Percentiles rank a stretch among this genome's conserved stretches.
phyloP scores from a whole-genome alignment of 345 rosid species.

The Corymbia maculata region DNA sequence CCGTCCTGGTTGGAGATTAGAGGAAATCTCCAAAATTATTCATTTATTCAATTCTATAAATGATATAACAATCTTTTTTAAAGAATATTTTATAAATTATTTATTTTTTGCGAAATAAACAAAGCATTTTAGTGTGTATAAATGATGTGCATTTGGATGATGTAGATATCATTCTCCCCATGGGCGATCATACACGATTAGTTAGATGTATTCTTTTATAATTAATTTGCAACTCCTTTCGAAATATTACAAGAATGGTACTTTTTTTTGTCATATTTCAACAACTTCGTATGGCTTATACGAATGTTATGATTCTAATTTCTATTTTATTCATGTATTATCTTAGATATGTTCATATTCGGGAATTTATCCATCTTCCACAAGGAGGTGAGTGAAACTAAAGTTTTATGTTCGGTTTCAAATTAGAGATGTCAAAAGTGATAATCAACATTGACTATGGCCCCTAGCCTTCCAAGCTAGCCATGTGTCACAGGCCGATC shows the following conservation, averaged over 20 bases:
- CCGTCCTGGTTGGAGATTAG: no score
- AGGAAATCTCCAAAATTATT: no score
- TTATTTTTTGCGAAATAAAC: no score
- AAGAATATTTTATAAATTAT: no score
- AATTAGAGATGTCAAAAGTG: background rate
- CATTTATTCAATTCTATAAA: no score
- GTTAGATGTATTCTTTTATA: background rate
- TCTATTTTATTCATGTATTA: background rate
- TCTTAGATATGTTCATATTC: background rate
- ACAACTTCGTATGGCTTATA: background rate
- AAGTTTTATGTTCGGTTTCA: background rate
- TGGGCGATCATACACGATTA: background rate
- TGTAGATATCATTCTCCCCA: no score
- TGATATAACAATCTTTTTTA: no score
- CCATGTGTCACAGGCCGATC: no score
- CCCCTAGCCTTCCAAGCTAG: background rate
- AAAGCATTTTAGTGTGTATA: no score
- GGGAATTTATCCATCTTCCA: background rate
- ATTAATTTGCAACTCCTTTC: background rate
- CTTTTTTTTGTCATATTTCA: background rate
- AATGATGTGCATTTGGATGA: no score
- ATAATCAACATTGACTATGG: background rate
- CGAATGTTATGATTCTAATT: background rate
- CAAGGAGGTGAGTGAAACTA: background rate
- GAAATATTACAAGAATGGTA: background rate